phyloP scores from a whole-genome alignment of 768 basidiomycete genomes.

The Auriscalpium microsporum region DNA sequence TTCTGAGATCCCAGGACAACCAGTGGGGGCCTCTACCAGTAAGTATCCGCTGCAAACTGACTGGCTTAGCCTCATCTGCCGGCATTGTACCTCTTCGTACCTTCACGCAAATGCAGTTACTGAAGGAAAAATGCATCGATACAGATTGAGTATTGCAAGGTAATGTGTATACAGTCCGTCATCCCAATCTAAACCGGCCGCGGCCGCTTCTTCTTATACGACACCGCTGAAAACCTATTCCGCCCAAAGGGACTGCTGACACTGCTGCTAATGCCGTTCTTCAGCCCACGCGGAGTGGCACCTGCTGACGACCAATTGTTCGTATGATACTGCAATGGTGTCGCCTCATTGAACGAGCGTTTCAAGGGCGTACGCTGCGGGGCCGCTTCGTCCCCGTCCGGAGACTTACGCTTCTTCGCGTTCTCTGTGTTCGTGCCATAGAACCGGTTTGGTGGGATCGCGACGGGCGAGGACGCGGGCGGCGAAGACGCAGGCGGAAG shows the following conservation, averaged over 20 bases:
- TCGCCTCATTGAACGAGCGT: background rate
- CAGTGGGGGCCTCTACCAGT: no score
- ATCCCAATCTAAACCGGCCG: background rate
- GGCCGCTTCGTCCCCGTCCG: slow-evolving; percentile 25
- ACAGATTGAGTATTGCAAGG: background rate
- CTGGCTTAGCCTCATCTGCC: no score
- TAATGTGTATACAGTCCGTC: background rate
- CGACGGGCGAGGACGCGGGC: background rate
- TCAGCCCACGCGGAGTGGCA: no score
- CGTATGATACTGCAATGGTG: background rate
- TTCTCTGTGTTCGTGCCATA: slow-evolving; percentile 9
- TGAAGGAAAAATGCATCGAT: no score
- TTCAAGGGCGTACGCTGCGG: background rate
- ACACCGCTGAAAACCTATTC: no score
- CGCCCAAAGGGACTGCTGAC: background rate
- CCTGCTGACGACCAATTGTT: no score
- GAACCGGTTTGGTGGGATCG: slow-evolving; percentile 6
- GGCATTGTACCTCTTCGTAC: no score
- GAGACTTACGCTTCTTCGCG: slow-evolving; percentile 35
- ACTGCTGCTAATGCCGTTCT: background rate
- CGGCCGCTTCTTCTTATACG: background rate
- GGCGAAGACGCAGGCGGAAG: slow-evolving; percentile 1
- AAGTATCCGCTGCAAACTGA: no score
- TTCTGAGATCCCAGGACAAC: no score
- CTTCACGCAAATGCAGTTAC: no score